Percentiles rank a stretch among this genome's conserved stretches.
phyloP scores from a whole-genome alignment of 352 stramenopile species.

The Pythium scleroteichum region DNA sequence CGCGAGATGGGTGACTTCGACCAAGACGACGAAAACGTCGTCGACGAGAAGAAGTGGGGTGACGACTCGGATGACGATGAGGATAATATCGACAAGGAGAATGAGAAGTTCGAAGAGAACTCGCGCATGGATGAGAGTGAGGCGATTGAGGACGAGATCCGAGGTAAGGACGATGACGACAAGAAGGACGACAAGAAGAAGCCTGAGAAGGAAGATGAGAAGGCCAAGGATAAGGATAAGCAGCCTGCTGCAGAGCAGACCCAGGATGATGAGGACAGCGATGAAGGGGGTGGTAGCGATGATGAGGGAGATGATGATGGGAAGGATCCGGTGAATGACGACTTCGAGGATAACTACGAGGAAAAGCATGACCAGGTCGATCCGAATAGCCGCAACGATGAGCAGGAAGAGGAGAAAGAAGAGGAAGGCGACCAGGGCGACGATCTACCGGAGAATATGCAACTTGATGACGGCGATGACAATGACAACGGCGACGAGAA shows the following conservation, averaged over 20 bases:
- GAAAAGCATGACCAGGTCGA: constrained; percentile 49
- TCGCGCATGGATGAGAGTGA: constrained; percentile 77
- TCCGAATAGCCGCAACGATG: constrained; percentile 33
- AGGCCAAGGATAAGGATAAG: constrained; percentile 53
- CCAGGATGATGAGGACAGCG: constrained; percentile 53
- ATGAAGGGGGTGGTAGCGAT: constrained; percentile 55
- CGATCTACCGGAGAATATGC: constrained; percentile 84
- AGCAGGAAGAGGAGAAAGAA: constrained; percentile 58
- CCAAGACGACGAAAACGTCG: constrained; percentile 96
- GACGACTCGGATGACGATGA: constrained; percentile 92
- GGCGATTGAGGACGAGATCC: constrained; percentile 86
- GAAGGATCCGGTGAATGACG: constrained; percentile 85
- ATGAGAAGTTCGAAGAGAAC: constrained; percentile 93
- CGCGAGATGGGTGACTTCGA: constrained; percentile 99
- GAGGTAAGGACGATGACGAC: constrained; percentile 78
- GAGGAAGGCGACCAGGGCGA: constrained; percentile 56
- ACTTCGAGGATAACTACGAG: constrained; percentile 69
- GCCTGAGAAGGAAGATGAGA: constrained; percentile 82
- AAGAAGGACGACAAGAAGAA: constrained; percentile 57
- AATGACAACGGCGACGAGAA: constrained; percentile 33
- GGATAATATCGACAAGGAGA: constrained; percentile 95
- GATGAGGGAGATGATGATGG: constrained; percentile 47
- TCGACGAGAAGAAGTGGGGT: constrained; percentile 99
- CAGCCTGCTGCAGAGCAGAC: constrained; percentile 65
- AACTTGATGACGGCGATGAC: constrained; percentile 83